phyloP scores from a whole-genome alignment of 805 yeast species.

The Komagataella kurtzmanii region DNA sequence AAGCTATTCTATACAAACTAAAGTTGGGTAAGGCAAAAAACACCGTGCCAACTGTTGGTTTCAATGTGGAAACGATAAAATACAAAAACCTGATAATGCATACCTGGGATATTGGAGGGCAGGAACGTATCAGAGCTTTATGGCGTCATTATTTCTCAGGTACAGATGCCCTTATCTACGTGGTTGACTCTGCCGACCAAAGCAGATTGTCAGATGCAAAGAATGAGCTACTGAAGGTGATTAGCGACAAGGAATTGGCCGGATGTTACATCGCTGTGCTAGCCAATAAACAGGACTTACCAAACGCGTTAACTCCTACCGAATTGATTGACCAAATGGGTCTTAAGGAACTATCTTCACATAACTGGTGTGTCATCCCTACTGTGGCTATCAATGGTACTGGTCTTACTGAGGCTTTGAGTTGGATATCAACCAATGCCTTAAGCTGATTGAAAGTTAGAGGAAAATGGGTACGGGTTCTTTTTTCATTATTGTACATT shows the following conservation, averaged over 20 bases:
- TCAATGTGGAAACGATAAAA: conserved; percentile 58
- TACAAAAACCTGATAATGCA: conserved; percentile 33
- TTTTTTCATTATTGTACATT: background rate
- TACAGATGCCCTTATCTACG: conserved; percentile 83
- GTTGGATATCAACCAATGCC: conserved; percentile 66
- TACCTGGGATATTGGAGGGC: conserved; percentile 90
- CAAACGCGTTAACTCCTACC: conserved; percentile 60
- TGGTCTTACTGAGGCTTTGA: conserved; percentile 76
- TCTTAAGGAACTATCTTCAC: conserved; percentile 45
- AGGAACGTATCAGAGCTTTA: conserved; percentile 77
- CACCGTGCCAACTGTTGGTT: conserved; percentile 89
- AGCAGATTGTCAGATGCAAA: conserved; percentile 67
- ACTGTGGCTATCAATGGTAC: conserved; percentile 84
- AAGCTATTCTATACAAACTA: conserved; percentile 67
- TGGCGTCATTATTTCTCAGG: conserved; percentile 96
- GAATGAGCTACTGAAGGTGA: conserved; percentile 62
- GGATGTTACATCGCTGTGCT: conserved; percentile 69
- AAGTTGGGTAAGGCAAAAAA: conserved; percentile 63
- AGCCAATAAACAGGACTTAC: conserved; percentile 81
- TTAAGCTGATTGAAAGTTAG: background rate
- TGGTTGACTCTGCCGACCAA: conserved; percentile 70
- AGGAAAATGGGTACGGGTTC: background rate
- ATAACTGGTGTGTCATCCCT: conserved; percentile 86
- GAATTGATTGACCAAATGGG: conserved; percentile 66
- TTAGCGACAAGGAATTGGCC: conserved; percentile 73